Evolutionary conservation across 805 yeast species (phyloP), one percentile per base, ranked within the genome.

Genomic region (Wickerhamiella hasegawae): DNA sequence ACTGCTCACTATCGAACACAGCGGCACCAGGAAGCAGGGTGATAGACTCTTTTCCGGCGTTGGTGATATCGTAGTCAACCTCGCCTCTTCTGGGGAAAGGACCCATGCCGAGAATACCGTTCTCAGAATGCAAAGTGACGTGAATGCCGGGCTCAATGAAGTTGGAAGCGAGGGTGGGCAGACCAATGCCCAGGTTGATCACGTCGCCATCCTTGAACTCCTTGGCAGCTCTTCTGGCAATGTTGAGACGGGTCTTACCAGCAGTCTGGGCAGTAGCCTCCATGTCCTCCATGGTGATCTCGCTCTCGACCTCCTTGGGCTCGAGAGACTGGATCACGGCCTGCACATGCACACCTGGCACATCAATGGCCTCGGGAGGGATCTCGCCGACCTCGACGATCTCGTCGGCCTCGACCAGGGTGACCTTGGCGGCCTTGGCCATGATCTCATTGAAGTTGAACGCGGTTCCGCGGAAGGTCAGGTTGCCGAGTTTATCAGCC

Each of bases 21-120:
- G 70, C 56, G 1, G 66, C 68, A n/a, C 71, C 71, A 12, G 59
- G 51, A 5, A 48, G 45, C 39, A 66, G 46, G 2, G 71, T 66
- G 21, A 63, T 63, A 3, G 71, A 61, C 51, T 66, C 71, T 43
- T 66, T 66, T 18, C 72, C 71, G 11, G 71, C 70, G 41, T 67
- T 66, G 39, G 66, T 63, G 42, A 61, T 41, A 42, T 66, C 71
- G 3, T 69, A 57, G 41, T 64, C 68, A 29, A 62, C 68, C 42
- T 63, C 50, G 14, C 63, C 68, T 32, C 35, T 39, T 5, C 45
- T 37, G 12, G 58, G 58, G 46, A 62, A 64, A n/a, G 66, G 66
- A 1, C 71, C 72, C 31, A 66, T 51, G 4, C 71, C 69, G 15
- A 66, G 54, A 21, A 66, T 51, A 11, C 72, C 71, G 41, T 66